Conservation (phyloP, 208 protist species). For the Tritrichomonas musculus region DNA sequence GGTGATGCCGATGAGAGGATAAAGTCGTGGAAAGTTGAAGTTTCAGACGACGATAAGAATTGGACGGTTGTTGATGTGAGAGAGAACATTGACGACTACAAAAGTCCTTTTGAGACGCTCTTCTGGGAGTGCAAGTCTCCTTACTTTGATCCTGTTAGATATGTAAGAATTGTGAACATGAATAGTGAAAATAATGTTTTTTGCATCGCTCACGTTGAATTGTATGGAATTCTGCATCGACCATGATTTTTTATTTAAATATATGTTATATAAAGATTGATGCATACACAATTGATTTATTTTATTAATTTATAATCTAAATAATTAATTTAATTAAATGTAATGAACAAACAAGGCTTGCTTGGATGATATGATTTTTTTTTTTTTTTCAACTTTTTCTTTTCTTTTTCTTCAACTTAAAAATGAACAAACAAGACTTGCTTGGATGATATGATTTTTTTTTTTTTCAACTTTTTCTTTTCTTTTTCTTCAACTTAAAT, state of each 20-base stretch:
- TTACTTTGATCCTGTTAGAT: neutral
- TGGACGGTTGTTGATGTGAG: neutral
- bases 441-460: too few species aligned
- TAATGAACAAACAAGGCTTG: too few species aligned
- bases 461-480: too few species aligned
- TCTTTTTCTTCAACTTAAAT: too few species aligned
- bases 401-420: too few species aligned
- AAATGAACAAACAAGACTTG: too few species aligned
- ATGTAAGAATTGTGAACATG: neutral
- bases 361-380: too few species aligned
- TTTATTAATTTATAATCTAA: too few species aligned
- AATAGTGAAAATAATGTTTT: neutral
- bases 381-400: too few species aligned
- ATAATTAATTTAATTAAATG: too few species aligned
- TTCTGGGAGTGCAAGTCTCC: neutral
- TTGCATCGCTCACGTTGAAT: neutral
- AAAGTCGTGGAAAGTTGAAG: slow-evolving; percentile 1
- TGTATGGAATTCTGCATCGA: neutral
- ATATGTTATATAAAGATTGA: too few species aligned
- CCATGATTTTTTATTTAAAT: too few species aligned
- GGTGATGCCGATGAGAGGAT: neutral
- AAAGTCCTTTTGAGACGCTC: neutral
- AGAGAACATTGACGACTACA: neutral
- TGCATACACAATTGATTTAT: neutral
- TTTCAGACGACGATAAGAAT: neutral